Percentiles rank a stretch among this genome's conserved stretches.
phyloP scores from a whole-genome alignment of 495 filamentous ascomycete species.

The Hyaloscypha variabilis region DNA sequence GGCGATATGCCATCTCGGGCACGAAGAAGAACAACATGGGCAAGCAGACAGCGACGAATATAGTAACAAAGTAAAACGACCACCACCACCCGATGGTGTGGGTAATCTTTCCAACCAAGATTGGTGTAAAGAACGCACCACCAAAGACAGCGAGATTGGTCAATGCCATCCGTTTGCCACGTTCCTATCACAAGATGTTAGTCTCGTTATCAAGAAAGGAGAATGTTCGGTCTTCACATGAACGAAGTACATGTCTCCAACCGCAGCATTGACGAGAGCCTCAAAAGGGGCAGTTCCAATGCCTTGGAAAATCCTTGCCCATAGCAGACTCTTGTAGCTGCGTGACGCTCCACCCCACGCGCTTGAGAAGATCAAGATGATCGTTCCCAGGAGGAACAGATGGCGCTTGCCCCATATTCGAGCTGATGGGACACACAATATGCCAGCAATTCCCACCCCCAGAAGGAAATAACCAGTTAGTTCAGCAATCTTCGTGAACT shows the following conservation, averaged over 20 bases:
- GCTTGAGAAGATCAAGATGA: slow-evolving; percentile 71
- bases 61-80: slow-evolving; percentile 77
- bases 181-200: slow-evolving; percentile 52
- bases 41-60: slow-evolving; percentile 65
- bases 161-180: slow-evolving; percentile 88
- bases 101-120: slow-evolving; percentile 86
- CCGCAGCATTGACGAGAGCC: slow-evolving; percentile 73
- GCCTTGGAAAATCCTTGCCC: slow-evolving; percentile 75
- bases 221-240: slow-evolving; percentile 56
- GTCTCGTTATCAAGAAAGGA: neutral
- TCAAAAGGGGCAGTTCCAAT: slow-evolving; percentile 78
- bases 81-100: slow-evolving; percentile 73
- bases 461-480: slow-evolving; percentile 88
- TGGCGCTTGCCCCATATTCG: slow-evolving; percentile 92
- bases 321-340: slow-evolving; percentile 71
- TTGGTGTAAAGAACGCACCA: slow-evolving; percentile 89
- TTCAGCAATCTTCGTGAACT: slow-evolving; percentile 73
- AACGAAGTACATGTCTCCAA: slow-evolving; percentile 78
- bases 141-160: slow-evolving; percentile 89
- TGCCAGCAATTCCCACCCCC: slow-evolving; percentile 77
- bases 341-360: slow-evolving; percentile 75
- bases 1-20: slow-evolving; percentile 81
- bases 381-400: slow-evolving; percentile 76
- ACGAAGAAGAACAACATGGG: slow-evolving; percentile 75
- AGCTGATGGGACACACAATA: slow-evolving; percentile 85